Percentiles rank a stretch among this genome's conserved stretches.
These are phyloP conservation scores for Dothideomycetidae sp. DNA, from an alignment of 2,329 filamentous ascomycete genomes.

Conservation along the genomic window DNA sequence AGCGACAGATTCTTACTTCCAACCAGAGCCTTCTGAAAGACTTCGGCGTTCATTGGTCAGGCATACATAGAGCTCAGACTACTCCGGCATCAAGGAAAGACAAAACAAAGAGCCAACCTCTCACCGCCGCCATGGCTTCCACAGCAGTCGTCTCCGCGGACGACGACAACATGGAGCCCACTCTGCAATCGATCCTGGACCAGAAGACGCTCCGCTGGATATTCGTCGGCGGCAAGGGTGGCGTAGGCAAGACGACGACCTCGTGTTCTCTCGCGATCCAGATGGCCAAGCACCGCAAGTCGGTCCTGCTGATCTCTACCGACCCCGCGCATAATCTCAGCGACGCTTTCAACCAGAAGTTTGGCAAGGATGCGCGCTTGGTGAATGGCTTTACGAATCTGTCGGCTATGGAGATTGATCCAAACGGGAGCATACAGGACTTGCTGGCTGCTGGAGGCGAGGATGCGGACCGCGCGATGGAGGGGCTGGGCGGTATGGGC, in stretches of 20 bases:
- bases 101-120: too few species aligned
- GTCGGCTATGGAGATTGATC: constrained; percentile 98
- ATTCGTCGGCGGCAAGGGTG: constrained; percentile 96
- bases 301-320: constrained; percentile 92
- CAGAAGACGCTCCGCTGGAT: constrained; percentile 96
- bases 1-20: too few species aligned
- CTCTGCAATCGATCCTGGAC: constrained; percentile 85
- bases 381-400: constrained; percentile 86
- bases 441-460: constrained; percentile 68
- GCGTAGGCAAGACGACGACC: constrained; percentile 98
- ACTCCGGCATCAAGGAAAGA: too few species aligned
- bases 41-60: too few species aligned
- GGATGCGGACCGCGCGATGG: constrained; percentile 53
- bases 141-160: constrained; percentile 28
- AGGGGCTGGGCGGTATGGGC: constrained; percentile 56
- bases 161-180: constrained; percentile 75
- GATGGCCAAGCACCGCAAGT: constrained; percentile 86
- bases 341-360: constrained; percentile 97
- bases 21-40: too few species aligned
- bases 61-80: too few species aligned
- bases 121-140: constrained; percentile 8
- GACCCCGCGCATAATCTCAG: constrained; percentile 96
- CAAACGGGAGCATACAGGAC: constrained; percentile 95
- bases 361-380: constrained; percentile 92
- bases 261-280: constrained; percentile 97